Conservation (phyloP, 2,329 filamentous ascomycete genomes). For the Epichloe sp. region DNA sequence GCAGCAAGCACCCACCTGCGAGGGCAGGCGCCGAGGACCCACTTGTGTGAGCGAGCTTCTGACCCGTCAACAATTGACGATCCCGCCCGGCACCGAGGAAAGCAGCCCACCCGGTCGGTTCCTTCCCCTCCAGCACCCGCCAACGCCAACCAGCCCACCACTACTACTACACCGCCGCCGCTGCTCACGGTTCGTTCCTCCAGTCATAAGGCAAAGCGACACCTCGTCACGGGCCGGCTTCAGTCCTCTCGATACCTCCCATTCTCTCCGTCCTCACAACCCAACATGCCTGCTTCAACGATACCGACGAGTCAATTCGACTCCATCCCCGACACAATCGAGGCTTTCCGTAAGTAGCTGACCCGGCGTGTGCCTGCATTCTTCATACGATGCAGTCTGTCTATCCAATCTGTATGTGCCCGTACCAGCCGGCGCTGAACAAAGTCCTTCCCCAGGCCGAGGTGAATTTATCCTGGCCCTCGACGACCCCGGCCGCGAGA, state of each 20-base stretch:
- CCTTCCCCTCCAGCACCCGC: too few species aligned
- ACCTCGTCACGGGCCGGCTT: background rate
- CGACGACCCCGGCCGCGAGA: slow-evolving; percentile 84
- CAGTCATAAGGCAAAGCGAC: background rate
- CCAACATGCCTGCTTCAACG: slow-evolving; percentile 34
- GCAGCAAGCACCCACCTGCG: background rate
- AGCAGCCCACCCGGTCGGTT: too few species aligned
- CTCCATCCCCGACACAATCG: slow-evolving; percentile 50
- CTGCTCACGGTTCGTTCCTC: too few species aligned
- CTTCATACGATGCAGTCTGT: background rate
- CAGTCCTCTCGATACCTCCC: too few species aligned
- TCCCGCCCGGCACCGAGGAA: too few species aligned
- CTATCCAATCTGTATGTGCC: background rate
- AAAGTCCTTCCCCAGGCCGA: slow-evolving; percentile 34
- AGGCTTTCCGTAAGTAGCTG: slow-evolving; percentile 45
- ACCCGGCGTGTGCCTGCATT: background rate
- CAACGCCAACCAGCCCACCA: too few species aligned
- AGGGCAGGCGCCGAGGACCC: background rate
- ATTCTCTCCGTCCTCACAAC: too few species aligned
- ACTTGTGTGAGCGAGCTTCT: too few species aligned
- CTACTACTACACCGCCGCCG: too few species aligned
- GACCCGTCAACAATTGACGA: too few species aligned
- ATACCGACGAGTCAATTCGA: slow-evolving; percentile 45
- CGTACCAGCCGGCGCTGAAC: slow-evolving; percentile 1
- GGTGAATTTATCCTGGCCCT: slow-evolving; percentile 94